A percentile compares a stretch with the other conserved stretches of the same genome.
Evolutionary conservation across 2,329 filamentous ascomycete species (phyloP).

Genomic region (Colletotrichum brevisporum): DNA sequence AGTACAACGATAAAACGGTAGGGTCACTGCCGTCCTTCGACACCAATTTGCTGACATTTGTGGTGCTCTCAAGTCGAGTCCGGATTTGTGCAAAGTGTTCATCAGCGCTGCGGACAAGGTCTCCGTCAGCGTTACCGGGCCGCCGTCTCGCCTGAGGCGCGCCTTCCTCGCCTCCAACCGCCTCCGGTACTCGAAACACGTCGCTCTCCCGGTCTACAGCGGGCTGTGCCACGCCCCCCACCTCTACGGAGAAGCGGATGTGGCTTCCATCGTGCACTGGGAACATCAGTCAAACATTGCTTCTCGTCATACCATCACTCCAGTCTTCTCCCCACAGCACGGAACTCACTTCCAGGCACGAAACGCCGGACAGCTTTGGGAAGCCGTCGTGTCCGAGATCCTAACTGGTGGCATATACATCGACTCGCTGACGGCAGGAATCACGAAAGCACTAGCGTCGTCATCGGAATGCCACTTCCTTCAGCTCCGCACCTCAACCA

Average conservation of each 20-base stretch:
- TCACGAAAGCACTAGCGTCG: background rate
- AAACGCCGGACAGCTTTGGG: slow-evolving; percentile 32
- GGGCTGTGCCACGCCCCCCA: slow-evolving; percentile 58
- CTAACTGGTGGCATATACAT: slow-evolving; percentile 25
- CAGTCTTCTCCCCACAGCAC: background rate
- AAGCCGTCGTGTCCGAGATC: slow-evolving; percentile 34
- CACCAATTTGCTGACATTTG: slow-evolving; percentile 8
- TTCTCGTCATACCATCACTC: slow-evolving; percentile 5
- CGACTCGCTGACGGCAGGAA: background rate
- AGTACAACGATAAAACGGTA: slow-evolving; percentile 43
- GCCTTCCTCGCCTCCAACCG: background rate
- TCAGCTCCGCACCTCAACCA: background rate
- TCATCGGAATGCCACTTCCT: background rate
- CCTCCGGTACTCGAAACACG: slow-evolving; percentile 45
- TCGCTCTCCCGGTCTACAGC: slow-evolving; percentile 54
- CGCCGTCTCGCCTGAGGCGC: slow-evolving; percentile 43
- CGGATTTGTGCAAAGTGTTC: slow-evolving; percentile 54
- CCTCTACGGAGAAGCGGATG: slow-evolving; percentile 52
- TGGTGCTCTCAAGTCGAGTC: slow-evolving; percentile 37
- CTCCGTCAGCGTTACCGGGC: slow-evolving; percentile 56
- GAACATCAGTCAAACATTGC: no score
- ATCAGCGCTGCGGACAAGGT: slow-evolving; percentile 52
- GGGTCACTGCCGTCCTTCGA: background rate
- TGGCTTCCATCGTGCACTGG: slow-evolving; percentile 45
- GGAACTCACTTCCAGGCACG: slow-evolving; percentile 31